Percentiles rank a stretch among this genome's conserved stretches.
Conservation (phyloP, 1,284 basidiomycete genomes). For the Malassezia furfur region DNA sequence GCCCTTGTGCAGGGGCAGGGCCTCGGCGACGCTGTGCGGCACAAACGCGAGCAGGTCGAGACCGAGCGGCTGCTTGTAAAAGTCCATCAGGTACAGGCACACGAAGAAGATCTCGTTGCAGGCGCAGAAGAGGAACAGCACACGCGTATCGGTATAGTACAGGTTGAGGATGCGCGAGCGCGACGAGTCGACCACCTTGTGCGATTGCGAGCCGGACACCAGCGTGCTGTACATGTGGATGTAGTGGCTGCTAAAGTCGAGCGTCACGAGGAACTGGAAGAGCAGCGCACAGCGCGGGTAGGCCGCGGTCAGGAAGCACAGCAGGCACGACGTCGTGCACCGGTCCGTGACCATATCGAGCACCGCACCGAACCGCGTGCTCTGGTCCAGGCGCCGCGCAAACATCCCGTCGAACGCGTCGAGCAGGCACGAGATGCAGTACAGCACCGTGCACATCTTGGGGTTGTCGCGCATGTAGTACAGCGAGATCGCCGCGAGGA, state of each 20-base stretch:
- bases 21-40: conserved; percentile 16
- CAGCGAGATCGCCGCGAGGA: conserved; percentile 79
- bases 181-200: conserved; percentile 82
- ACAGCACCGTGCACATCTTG: conserved; percentile 79
- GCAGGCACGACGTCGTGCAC: conserved; percentile 90
- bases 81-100: conserved; percentile 85
- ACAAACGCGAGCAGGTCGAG: conserved; percentile 28
- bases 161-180: conserved; percentile 82
- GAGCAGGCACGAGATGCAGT: conserved; percentile 82
- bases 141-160: conserved; percentile 79
- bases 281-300: conserved; percentile 73
- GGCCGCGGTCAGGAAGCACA: conserved; percentile 83
- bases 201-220: conserved; percentile 79
- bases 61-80: conserved; percentile 53
- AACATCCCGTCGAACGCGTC: conserved; percentile 93
- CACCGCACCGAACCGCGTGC: conserved; percentile 92
- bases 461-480: conserved; percentile 78
- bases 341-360: conserved; percentile 99
- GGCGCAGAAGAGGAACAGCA: conserved; percentile 88
- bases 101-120: conserved; percentile 97
- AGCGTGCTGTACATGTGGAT: conserved; percentile 99
- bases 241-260: conserved; percentile 97
- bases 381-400: conserved; percentile 74
- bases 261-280: conserved; percentile 90
- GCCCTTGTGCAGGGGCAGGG: conserved; percentile 2